Percentiles rank a stretch among this genome's conserved stretches.
Conservation (phyloP, 1,139 yeast genomes). For the Sugiyamaella novakii region DNA sequence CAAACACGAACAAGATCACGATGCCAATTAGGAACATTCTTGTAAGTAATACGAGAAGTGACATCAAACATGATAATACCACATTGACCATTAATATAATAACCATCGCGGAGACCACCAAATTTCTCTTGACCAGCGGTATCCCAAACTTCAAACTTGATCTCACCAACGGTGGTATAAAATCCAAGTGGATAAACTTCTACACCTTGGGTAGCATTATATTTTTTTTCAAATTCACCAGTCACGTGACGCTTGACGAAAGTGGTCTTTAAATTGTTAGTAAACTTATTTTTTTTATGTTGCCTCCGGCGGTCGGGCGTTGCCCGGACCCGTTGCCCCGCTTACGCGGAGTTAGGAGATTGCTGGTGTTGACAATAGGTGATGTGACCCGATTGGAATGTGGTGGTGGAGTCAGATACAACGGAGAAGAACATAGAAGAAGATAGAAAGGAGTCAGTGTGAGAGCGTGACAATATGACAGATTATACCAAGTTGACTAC, state of each 20-base stretch:
- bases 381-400: no score
- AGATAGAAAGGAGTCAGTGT: no score
- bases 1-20: conserved; percentile 96
- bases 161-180: conserved; percentile 98
- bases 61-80: conserved; percentile 99
- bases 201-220: conserved; percentile 98
- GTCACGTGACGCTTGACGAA: conserved; percentile 99
- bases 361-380: no score
- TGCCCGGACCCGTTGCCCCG: background rate
- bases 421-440: no score
- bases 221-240: conserved; percentile 99
- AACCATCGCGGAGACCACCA: conserved; percentile 99
- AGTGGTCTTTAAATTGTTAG: conserved; percentile 65
- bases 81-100: conserved; percentile 99
- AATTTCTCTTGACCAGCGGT: conserved; percentile 99
- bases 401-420: no score
- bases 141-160: conserved; percentile 99
- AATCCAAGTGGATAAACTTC: conserved; percentile 98
- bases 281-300: background rate
- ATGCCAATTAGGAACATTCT: conserved; percentile 99
- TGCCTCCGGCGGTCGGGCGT: background rate
- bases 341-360: background rate
- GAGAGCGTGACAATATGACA: no score
- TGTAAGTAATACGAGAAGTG: conserved; percentile 98
- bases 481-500: no score